A percentile compares a stretch with the other conserved stretches of the same genome.
Conservation (phyloP, 164 flowering plant species). For the Houttuynia cordata region DNA sequence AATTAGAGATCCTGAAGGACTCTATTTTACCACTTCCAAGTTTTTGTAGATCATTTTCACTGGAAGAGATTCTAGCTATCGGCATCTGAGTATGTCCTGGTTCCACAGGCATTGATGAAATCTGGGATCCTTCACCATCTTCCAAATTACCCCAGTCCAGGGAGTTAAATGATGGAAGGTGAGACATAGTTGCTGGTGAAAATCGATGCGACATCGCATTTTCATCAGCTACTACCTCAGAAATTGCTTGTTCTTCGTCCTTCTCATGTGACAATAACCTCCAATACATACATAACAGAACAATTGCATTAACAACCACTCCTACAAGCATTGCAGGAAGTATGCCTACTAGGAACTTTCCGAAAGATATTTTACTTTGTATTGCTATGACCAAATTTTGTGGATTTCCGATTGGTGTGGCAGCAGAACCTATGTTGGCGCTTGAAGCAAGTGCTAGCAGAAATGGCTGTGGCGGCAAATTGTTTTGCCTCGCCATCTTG, state of each 20-base stretch:
- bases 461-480: constrained; percentile 81
- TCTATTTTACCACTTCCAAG: constrained; percentile 13
- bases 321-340: constrained; percentile 77
- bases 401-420: constrained; percentile 92
- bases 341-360: constrained; percentile 45
- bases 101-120: constrained; percentile 3
- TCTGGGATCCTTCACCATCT: neutral
- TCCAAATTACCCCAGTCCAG: constrained; percentile 1
- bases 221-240: constrained; percentile 39
- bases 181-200: constrained; percentile 70
- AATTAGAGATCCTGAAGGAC: constrained; percentile 21
- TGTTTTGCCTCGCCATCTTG: constrained; percentile 70
- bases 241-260: constrained; percentile 39
- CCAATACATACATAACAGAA: constrained; percentile 64
- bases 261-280: constrained; percentile 31
- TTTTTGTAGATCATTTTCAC: constrained; percentile 20
- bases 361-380: constrained; percentile 59
- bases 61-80: constrained; percentile 20
- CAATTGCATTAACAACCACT: constrained; percentile 35
- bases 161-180: constrained; percentile 3
- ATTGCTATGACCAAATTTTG: constrained; percentile 85
- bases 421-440: constrained; percentile 82
- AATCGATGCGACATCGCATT: constrained; percentile 57
- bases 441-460: constrained; percentile 80
- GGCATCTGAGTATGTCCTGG: constrained; percentile 22